Conservation (phyloP, 2,329 filamentous ascomycete genomes). For the Trichoderma guizhouense region DNA sequence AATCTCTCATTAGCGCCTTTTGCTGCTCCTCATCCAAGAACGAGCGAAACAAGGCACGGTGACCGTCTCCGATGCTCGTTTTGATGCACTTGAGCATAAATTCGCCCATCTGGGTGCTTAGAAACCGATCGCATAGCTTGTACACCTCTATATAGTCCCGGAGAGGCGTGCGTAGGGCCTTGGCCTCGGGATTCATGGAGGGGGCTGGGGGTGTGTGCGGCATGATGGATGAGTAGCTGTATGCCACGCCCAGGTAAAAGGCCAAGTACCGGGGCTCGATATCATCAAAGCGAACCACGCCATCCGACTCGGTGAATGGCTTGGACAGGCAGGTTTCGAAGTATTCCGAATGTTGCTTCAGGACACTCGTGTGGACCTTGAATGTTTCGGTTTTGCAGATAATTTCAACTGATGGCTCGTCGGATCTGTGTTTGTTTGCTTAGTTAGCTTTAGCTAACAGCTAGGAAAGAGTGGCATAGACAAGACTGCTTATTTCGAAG, state of each 20-base stretch:
- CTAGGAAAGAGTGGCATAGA: background rate
- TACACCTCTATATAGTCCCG: conserved; percentile 35
- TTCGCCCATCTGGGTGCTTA: conserved; percentile 29
- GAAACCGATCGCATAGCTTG: conserved; percentile 37
- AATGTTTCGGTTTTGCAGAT: conserved; percentile 30
- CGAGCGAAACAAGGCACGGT: conserved; percentile 33
- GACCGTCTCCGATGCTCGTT: conserved; percentile 31
- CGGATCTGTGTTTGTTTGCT: conserved; percentile 22
- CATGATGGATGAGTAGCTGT: conserved; percentile 34
- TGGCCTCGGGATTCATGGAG: conserved; percentile 27
- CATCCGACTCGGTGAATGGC: conserved; percentile 29
- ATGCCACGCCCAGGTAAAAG: conserved; percentile 35
- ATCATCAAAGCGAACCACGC: conserved; percentile 31
- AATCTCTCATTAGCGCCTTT: conserved; percentile 31
- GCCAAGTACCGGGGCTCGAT: conserved; percentile 34
- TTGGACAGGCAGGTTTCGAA: conserved; percentile 30
- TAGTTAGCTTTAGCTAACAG: background rate
- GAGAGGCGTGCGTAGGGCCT: conserved; percentile 27
- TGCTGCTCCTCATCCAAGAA: conserved; percentile 28
- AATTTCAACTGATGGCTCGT: conserved; percentile 32
- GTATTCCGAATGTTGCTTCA: conserved; percentile 34
- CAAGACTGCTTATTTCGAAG: background rate
- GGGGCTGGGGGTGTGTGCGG: conserved; percentile 28
- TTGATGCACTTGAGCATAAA: conserved; percentile 32
- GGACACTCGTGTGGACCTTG: conserved; percentile 30